A percentile compares a stretch with the other conserved stretches of the same genome.
Conservation (phyloP, 805 yeast species). For the Grigorovia humatica region DNA sequence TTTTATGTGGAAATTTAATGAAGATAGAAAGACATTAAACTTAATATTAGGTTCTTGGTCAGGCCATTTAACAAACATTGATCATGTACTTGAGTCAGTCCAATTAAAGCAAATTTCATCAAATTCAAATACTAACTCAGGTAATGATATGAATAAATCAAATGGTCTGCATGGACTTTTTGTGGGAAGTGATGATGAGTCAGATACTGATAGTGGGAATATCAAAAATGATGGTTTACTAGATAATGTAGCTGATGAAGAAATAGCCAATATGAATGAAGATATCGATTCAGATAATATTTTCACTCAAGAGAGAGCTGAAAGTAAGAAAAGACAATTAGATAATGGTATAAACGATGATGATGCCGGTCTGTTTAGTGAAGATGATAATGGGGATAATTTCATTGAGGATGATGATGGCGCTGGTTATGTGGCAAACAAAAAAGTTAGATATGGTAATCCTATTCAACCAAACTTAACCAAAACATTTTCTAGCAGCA, state of each 20-base stretch:
- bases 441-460: neutral
- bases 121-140: neutral
- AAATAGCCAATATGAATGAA: neutral
- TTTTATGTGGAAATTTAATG: constrained; percentile 28
- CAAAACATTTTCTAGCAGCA: neutral
- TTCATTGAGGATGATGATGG: constrained; percentile 59
- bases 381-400: constrained; percentile 44
- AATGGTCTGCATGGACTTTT: constrained; percentile 14
- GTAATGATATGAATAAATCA: constrained; percentile 3
- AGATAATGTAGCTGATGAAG: neutral
- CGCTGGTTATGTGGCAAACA: constrained; percentile 32
- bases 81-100: constrained; percentile 16
- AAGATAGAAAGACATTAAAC: constrained; percentile 14
- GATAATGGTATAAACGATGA: constrained; percentile 20
- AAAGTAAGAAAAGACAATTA: constrained; percentile 5
- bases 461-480: neutral
- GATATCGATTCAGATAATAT: constrained; percentile 12
- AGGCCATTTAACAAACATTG: constrained; percentile 32
- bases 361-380: constrained; percentile 48
- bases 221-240: neutral
- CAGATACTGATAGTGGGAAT: constrained; percentile 12
- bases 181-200: constrained; percentile 28
- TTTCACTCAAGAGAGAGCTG: constrained; percentile 16
- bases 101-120: neutral
- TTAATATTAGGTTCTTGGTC: constrained; percentile 30